Conservation (phyloP, 352 stramenopile genomes). For the Pythium aquatile region DNA sequence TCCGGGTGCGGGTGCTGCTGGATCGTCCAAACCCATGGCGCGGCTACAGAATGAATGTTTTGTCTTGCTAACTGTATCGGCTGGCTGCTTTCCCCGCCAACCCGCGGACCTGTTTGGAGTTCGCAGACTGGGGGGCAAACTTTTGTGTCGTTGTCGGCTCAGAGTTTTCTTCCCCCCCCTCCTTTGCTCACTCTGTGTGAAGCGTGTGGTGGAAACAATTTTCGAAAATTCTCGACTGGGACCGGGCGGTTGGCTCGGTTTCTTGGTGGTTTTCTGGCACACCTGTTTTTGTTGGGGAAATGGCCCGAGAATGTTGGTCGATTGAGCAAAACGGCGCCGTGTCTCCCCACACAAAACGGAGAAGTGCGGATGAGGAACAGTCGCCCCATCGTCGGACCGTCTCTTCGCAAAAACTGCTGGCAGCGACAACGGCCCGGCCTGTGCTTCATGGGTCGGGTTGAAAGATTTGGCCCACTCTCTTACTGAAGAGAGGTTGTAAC, state of each 20-base stretch:
- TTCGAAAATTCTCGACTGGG: constrained; percentile 35
- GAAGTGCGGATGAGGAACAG: neutral
- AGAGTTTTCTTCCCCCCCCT: constrained; percentile 8
- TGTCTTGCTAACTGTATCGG: constrained; percentile 40
- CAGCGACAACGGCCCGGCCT: neutral
- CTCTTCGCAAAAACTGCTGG: constrained; percentile 6
- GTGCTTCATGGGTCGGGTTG: neutral
- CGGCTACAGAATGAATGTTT: constrained; percentile 49
- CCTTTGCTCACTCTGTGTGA: constrained; percentile 1
- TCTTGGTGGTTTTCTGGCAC: constrained; percentile 5
- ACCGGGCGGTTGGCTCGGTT: constrained; percentile 12
- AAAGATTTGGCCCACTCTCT: neutral
- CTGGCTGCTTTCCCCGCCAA: constrained; percentile 4
- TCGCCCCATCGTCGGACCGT: constrained; percentile 7
- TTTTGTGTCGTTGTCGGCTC: constrained; percentile 28
- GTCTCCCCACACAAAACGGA: constrained; percentile 12
- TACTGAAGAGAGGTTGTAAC: no score
- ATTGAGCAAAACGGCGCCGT: constrained; percentile 2
- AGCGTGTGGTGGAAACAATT: constrained; percentile 27
- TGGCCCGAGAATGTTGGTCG: constrained; percentile 21
- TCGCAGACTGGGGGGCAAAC: constrained; percentile 25
- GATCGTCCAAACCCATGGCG: constrained; percentile 51
- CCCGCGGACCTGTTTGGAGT: neutral
- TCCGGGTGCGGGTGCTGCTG: constrained; percentile 18
- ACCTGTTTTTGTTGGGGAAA: neutral